Evolutionary conservation across 345 rosid species (phyloP).

Genomic region (Isatis tinctoria): DNA sequence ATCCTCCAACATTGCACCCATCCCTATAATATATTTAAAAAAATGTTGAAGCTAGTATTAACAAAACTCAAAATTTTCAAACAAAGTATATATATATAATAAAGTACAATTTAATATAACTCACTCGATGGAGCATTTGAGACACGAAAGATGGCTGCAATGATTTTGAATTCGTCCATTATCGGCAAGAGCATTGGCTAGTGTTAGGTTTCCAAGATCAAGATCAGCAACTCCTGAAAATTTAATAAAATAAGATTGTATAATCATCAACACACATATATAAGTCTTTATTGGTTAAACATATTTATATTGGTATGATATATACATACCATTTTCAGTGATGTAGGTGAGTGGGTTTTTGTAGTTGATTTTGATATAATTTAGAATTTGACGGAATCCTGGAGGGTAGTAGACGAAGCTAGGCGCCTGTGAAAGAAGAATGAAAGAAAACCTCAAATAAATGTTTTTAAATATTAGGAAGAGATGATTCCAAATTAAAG

Average conservation of each 20-base stretch:
- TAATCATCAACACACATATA: not conserved
- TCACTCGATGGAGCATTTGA: constrained; percentile 18
- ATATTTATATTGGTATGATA: no score
- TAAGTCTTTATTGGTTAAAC: not conserved
- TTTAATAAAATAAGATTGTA: not conserved
- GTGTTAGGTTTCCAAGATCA: not conserved
- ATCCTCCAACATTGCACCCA: constrained; percentile 15
- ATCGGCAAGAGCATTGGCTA: constrained; percentile 6
- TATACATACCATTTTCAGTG: constrained; percentile 11
- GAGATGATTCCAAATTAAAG: not conserved
- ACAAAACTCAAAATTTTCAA: no score
- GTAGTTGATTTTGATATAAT: constrained; percentile 4
- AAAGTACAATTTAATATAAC: not conserved
- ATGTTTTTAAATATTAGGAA: not conserved
- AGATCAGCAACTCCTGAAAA: constrained; percentile 6
- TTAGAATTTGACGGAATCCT: constrained; percentile 12
- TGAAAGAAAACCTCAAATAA: not conserved
- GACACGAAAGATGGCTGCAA: constrained; percentile 25
- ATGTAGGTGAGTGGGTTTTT: constrained; percentile 22
- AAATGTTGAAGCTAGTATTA: no score
- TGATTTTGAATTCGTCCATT: constrained; percentile 8
- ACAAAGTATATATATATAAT: no score
- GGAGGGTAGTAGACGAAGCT: constrained; percentile 12
- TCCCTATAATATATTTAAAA: not conserved
- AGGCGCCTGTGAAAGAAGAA: not conserved